phyloP scores from a whole-genome alignment of 1,284 basidiomycete species.

The Melampsora americana region DNA sequence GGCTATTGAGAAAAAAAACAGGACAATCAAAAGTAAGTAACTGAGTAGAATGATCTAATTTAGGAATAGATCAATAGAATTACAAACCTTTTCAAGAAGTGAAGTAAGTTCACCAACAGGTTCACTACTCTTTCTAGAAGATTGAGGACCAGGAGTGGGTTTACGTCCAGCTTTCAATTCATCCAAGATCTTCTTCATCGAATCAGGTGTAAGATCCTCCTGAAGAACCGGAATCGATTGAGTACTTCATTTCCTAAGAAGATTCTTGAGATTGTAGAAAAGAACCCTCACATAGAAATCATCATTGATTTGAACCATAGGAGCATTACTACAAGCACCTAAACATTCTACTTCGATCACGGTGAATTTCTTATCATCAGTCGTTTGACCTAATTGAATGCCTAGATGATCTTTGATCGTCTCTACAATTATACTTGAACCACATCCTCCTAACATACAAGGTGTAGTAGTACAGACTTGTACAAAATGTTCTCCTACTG shows the following conservation, averaged over 20 bases:
- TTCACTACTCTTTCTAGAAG: slow-evolving; percentile 77
- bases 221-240: slow-evolving; percentile 51
- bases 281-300: slow-evolving; percentile 78
- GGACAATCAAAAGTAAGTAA: not conserved
- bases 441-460: slow-evolving; percentile 86
- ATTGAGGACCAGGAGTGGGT: slow-evolving; percentile 88
- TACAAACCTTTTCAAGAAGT: slow-evolving; percentile 70
- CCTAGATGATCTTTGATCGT: slow-evolving; percentile 80
- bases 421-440: slow-evolving; percentile 79
- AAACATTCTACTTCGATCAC: slow-evolving; percentile 97
- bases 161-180: slow-evolving; percentile 79
- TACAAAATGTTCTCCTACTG: slow-evolving; percentile 89
- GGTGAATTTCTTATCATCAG: slow-evolving; percentile 92
- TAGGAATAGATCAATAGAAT: slow-evolving; percentile 43
- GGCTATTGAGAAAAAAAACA: slow-evolving; percentile 63
- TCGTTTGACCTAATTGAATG: slow-evolving; percentile 77
- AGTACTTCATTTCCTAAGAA: not conserved
- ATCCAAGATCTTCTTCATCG: slow-evolving; percentile 81
- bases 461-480: slow-evolving; percentile 99
- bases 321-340: slow-evolving; percentile 97
- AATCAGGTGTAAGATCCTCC: slow-evolving; percentile 94
- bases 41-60: slow-evolving; percentile 7
- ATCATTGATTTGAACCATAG: slow-evolving; percentile 94
- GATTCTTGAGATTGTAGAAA: slow-evolving; percentile 4
- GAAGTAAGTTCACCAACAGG: slow-evolving; percentile 84